Conservation (phyloP, 305 asterid genomes). For the Plantago coronopus region DNA sequence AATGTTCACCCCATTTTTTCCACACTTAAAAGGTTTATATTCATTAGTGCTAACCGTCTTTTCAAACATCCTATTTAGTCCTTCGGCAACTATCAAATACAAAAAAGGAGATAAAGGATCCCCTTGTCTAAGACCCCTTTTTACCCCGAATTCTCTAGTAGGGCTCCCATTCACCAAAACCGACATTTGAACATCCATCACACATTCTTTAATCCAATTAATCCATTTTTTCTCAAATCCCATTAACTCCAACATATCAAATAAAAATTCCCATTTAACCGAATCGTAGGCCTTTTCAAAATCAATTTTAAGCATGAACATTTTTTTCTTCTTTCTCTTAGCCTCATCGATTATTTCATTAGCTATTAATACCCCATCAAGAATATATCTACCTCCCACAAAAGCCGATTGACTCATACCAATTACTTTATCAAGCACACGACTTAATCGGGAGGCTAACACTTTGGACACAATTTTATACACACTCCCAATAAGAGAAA, state of each 20-base stretch:
- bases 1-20: background rate
- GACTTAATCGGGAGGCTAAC: background rate
- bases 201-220: background rate
- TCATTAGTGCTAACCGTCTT: too few relatives aligned
- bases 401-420: background rate
- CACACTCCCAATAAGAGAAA: background rate
- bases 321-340: background rate
- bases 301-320: background rate
- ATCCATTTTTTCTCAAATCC: background rate
- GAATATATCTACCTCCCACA: background rate
- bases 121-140: background rate
- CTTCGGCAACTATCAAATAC: background rate
- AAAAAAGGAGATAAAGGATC: background rate
- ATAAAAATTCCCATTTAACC: background rate
- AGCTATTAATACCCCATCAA: background rate
- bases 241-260: background rate
- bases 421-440: background rate
- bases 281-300: background rate
- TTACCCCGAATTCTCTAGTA: background rate
- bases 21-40: too few relatives aligned
- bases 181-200: background rate
- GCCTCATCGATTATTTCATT: background rate
- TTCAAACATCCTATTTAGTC: background rate
- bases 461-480: background rate
- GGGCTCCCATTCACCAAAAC: background rate